Evolutionary conservation across 495 filamentous ascomycete species (phyloP).

Genomic region (Penicillium samsonianum): DNA sequence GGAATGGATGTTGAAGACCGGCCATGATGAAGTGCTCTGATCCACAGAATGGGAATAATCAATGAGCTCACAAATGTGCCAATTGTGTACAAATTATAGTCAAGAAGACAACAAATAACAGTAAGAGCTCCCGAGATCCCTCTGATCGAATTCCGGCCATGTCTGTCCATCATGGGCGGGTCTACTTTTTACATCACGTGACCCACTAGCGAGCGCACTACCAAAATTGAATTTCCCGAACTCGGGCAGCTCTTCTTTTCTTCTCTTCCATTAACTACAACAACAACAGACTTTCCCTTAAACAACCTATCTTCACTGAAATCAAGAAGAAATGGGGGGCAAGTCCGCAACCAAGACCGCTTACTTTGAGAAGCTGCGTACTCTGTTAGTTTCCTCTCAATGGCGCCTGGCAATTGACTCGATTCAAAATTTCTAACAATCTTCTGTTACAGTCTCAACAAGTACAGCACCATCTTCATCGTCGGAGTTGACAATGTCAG

Average conservation of each 20-base stretch:
- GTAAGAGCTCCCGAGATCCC: not conserved
- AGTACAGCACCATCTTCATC: conserved; percentile 95
- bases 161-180: conserved; percentile 9
- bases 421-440: not conserved
- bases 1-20: conserved; percentile 53
- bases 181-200: conserved; percentile 30
- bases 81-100: not conserved
- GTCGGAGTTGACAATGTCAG: conserved; percentile 94
- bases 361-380: conserved; percentile 99
- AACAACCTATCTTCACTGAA: conserved; percentile 88
- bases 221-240: conserved; percentile 39
- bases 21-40: conserved; percentile 28
- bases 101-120: not conserved
- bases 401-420: not conserved
- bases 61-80: not conserved
- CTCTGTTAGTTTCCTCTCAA: conserved; percentile 39
- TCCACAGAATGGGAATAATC: not conserved
- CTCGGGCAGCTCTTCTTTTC: conserved; percentile 21
- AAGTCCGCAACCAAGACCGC: conserved; percentile 88
- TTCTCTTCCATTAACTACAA: conserved; percentile 34
- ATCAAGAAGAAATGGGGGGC: conserved; percentile 99
- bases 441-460: conserved; percentile 57
- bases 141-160: conserved; percentile 20
- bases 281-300: conserved; percentile 68
- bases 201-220: conserved; percentile 46